Evolutionary conservation across 2,329 filamentous ascomycete species (phyloP).

Genomic region (Sporothrix mexicana): DNA sequence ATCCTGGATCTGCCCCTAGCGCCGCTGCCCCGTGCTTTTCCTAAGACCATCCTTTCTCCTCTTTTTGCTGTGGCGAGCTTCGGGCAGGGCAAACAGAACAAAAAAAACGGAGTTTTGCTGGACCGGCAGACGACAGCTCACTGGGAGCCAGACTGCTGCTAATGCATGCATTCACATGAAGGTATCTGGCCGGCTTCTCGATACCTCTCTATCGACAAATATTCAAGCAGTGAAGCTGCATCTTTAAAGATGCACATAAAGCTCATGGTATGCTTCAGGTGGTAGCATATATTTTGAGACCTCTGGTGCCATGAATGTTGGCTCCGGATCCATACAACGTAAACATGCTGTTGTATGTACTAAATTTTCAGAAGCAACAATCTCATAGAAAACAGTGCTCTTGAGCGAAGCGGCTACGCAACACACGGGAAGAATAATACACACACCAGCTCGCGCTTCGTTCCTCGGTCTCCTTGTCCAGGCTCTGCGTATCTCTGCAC

Average conservation of each 20-base stretch:
- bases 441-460: conserved; percentile 10
- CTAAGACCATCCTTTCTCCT: conserved; percentile 22
- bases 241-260: neutral
- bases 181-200: neutral
- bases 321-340: conserved; percentile 11
- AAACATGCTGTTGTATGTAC: conserved; percentile 4
- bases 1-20: conserved; percentile 33
- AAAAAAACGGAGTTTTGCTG: conserved; percentile 22
- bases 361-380: conserved; percentile 2
- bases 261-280: neutral
- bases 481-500: neutral
- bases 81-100: conserved; percentile 13
- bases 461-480: conserved; percentile 14
- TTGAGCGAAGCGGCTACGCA: conserved; percentile 6
- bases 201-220: neutral
- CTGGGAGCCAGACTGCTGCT: conserved; percentile 9
- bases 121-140: conserved; percentile 3
- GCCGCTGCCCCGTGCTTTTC: conserved; percentile 32
- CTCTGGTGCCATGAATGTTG: neutral
- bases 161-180: conserved; percentile 16
- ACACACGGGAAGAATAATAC: conserved; percentile 9
- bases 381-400: conserved; percentile 12
- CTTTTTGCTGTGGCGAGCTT: conserved; percentile 7
- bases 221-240: neutral
- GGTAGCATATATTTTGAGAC: neutral